Evolutionary conservation across 768 basidiomycete genomes (phyloP).

Genomic region (Naganishia onofrii): DNA sequence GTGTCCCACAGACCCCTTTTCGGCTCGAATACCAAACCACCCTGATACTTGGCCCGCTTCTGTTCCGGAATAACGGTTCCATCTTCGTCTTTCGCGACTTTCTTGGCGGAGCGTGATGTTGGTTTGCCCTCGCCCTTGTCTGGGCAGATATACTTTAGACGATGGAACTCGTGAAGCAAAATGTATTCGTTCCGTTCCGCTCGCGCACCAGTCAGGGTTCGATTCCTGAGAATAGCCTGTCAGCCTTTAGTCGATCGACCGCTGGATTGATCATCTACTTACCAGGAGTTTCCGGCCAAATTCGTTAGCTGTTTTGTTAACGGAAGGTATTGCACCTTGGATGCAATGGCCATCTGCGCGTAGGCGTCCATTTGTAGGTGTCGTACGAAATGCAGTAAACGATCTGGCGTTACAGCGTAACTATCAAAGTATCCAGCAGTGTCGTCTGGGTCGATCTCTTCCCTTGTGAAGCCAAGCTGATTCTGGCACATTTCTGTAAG

Average conservation of each 20-base stretch:
- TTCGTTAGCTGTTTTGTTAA: conserved; percentile 90
- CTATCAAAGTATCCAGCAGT: conserved; percentile 87
- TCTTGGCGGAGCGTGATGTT: conserved; percentile 55
- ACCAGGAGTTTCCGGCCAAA: conserved; percentile 96
- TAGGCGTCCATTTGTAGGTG: conserved; percentile 95
- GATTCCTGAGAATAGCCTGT: conserved; percentile 65
- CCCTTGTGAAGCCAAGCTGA: conserved; percentile 76
- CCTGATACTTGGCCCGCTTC: conserved; percentile 90
- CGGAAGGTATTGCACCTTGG: conserved; percentile 89
- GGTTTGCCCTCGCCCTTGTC: conserved; percentile 70
- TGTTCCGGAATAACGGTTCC: conserved; percentile 61
- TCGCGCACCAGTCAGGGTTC: conserved; percentile 92
- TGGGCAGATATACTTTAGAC: conserved; percentile 90
- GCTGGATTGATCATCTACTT: conserved; percentile 40
- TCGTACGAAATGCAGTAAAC: conserved; percentile 78
- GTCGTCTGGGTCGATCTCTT: conserved; percentile 95
- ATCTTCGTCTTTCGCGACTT: conserved; percentile 55
- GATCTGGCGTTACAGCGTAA: conserved; percentile 69
- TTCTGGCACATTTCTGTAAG: conserved; percentile 93
- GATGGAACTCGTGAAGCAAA: conserved; percentile 94
- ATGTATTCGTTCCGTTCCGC: conserved; percentile 99
- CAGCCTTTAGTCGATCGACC: background rate
- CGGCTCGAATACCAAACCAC: conserved; percentile 95
- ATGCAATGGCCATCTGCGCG: conserved; percentile 93
- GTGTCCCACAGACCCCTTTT: conserved; percentile 95